Evolutionary conservation across 73 alveolate species (phyloP).

Genomic region (Tetrahymena thermophila): DNA sequence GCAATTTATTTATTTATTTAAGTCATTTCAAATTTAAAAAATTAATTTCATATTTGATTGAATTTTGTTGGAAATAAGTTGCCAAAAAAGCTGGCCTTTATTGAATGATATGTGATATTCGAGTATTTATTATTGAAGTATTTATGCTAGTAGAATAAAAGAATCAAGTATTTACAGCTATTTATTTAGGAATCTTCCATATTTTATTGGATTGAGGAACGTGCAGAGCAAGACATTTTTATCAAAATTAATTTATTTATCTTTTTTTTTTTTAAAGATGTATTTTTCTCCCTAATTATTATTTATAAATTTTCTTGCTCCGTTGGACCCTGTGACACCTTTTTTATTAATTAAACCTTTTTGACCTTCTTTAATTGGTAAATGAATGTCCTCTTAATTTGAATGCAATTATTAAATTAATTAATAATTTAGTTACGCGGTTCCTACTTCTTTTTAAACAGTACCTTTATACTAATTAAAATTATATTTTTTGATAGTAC

Average conservation of each 20-base stretch:
- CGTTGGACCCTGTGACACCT: conserved; percentile 4
- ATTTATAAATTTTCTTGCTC: not conserved
- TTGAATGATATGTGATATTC: not conserved
- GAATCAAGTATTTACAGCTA: not conserved
- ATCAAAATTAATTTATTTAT: not conserved
- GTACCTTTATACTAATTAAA: not conserved
- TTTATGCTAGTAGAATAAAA: not conserved
- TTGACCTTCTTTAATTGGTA: not conserved
- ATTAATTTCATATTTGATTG: not conserved
- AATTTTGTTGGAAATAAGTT: not conserved
- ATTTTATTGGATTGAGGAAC: not conserved
- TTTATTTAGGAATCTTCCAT: not conserved
- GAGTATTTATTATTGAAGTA: not conserved
- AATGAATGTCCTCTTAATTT: not conserved
- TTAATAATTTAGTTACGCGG: not conserved
- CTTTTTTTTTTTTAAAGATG: not conserved
- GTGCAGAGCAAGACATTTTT: not conserved
- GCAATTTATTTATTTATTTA: not conserved
- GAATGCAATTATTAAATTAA: not conserved
- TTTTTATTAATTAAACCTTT: not conserved
- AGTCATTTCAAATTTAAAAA: not conserved
- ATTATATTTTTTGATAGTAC: not conserved
- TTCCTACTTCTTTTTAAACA: not conserved
- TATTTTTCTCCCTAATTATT: not conserved
- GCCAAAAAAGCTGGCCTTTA: not conserved